Base-by-base conservation (phyloP, 1,139 yeast genomes). In the Suhomyces bokatorum region DNA sequence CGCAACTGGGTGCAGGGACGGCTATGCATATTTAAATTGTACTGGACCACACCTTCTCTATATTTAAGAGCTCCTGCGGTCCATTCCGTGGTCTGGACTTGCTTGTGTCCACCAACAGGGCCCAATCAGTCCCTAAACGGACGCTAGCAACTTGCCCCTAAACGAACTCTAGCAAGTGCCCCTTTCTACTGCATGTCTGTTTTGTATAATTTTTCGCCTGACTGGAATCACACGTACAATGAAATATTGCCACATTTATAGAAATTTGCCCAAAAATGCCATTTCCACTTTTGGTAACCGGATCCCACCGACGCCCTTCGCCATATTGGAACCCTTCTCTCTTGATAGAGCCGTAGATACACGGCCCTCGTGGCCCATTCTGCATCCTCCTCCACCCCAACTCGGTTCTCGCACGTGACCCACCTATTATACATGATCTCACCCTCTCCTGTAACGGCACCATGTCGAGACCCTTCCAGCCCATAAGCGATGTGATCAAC, bases 381-480 rank as follows among this genome's bases (percentile, higher is more conserved):
- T 26, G 29, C 6, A 12, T 26, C 6, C 29, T 4, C 5, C n/a
- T 11, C 29, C 2, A 26, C 29, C 29, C 12, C 29, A 26, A 11
- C 29, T 7, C 12, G n/a, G 22, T 22, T 13, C 3, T 14, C 12
- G 32, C 44, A 42, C 38, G 38, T 37, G 41, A 26, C 29, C 12
- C 24, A 1, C 30, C 16, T 5, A 16, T 13, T 35, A 27, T 32
- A 7, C 13, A 13, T n/a, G 6, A 17, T 32, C 31, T 26, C 35
- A 24, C 34, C 31, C 26, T 27, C n/a, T 13, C 26, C 27, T 28
- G 11, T 12, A n/a, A n/a, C 33, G 11, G 12, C 40, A 37, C 12
- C 35, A 71, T 70, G 75, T 62, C 77, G 26, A 69, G 56, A 56
- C 70, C 74, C n/a, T 74, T 74, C 55, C 75, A 71, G 53, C 75